These are phyloP conservation scores for Ochromonas danica DNA, from an alignment of 108 stramenopile genomes.

Conservation along the genomic window DNA sequence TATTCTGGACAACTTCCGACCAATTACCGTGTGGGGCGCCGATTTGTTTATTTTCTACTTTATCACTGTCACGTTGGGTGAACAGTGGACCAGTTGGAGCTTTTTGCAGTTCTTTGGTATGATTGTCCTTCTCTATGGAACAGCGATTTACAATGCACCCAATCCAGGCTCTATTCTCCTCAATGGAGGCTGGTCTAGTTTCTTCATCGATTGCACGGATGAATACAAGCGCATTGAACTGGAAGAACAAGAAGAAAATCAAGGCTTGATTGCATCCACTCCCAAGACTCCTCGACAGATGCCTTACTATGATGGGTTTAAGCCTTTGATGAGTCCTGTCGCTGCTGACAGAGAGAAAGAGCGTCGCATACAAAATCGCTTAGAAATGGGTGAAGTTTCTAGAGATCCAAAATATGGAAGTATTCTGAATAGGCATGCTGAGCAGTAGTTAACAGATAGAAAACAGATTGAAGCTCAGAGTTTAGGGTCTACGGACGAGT, in stretches of 20 bases:
- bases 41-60: constrained; percentile 31
- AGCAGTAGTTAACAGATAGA: no score
- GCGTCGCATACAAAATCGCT: no score
- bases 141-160: constrained; percentile 34
- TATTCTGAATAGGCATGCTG: no score
- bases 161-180: constrained; percentile 24
- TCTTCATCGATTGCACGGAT: constrained; percentile 25
- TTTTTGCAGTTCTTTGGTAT: constrained; percentile 30
- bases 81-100: constrained; percentile 10
- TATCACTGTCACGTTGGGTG: constrained; percentile 3
- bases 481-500: no score
- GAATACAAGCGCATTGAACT: constrained; percentile 18
- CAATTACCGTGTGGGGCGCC: constrained; percentile 23
- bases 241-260: constrained; percentile 7
- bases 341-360: no score
- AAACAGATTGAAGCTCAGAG: no score
- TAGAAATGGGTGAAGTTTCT: no score
- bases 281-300: neutral
- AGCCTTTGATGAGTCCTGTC: neutral
- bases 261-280: neutral
- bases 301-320: neutral
- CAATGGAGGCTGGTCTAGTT: neutral
- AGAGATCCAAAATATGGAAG: no score
- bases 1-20: constrained; percentile 38
- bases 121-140: constrained; percentile 31